phyloP scores from a whole-genome alignment of 2,329 filamentous ascomycete species.

The Aspergillus sp. region DNA sequence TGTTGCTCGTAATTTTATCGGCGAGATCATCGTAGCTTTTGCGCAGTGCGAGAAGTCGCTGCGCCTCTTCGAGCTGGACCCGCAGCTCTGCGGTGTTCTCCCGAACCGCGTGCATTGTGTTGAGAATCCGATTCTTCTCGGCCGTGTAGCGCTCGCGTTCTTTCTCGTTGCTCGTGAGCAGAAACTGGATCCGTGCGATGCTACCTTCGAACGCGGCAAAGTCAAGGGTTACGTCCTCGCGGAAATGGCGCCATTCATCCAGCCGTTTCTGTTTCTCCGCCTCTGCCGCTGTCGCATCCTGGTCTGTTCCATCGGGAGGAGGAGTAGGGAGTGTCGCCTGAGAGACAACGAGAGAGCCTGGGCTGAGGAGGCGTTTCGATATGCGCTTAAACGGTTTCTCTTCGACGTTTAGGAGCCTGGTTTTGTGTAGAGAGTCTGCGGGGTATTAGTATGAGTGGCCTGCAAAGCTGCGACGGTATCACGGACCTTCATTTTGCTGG shows the following conservation, averaged over 20 bases:
- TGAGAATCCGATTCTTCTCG: conserved; percentile 69
- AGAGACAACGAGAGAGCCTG: conserved; percentile 53
- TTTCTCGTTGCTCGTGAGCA: conserved; percentile 68
- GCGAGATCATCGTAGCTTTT: conserved; percentile 83
- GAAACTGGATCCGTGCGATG: conserved; percentile 78
- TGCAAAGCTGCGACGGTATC: no score
- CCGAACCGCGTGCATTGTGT: conserved; percentile 67
- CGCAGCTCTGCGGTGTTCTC: conserved; percentile 64
- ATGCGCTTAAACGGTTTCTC: conserved; percentile 87
- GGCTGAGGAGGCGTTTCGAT: conserved; percentile 65
- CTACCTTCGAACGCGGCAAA: conserved; percentile 81
- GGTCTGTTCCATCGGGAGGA: conserved; percentile 50
- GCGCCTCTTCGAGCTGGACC: conserved; percentile 65
- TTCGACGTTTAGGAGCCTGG: conserved; percentile 78
- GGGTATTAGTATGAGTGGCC: conserved; percentile 13
- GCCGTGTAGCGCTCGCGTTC: conserved; percentile 76
- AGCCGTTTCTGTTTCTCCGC: conserved; percentile 42
- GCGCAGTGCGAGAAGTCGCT: conserved; percentile 63
- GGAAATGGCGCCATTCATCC: conserved; percentile 57
- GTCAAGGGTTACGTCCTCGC: conserved; percentile 76
- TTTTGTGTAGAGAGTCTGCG: conserved; percentile 72
- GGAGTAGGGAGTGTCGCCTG: conserved; percentile 54
- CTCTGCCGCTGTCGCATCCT: conserved; percentile 35
- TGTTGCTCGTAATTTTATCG: conserved; percentile 74
- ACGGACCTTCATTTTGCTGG: conserved; percentile 50